These are phyloP conservation scores for Mycena galericulata DNA, from an alignment of 768 basidiomycete genomes.

Conservation along the genomic window DNA sequence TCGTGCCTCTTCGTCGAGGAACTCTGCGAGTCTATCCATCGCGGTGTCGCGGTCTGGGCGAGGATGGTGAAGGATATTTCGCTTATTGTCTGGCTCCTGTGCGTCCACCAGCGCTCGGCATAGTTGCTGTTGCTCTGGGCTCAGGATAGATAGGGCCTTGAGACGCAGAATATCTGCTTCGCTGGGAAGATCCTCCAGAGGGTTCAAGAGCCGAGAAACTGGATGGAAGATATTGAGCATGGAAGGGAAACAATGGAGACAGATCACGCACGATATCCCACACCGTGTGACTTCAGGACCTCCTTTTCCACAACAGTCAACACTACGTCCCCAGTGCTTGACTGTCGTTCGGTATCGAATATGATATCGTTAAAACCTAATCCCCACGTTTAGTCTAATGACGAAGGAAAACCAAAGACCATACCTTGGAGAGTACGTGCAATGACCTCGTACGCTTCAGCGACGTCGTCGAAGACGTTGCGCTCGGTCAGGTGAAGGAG, in stretches of 20 bases:
- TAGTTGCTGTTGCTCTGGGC: slow-evolving; percentile 7
- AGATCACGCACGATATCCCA: slow-evolving; percentile 6
- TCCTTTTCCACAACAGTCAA: neutral
- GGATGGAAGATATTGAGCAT: slow-evolving; percentile 13
- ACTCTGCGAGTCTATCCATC: slow-evolving; percentile 1
- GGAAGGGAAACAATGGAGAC: slow-evolving; percentile 18
- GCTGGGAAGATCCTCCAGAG: neutral
- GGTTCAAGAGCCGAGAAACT: neutral
- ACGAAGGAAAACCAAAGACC: neutral
- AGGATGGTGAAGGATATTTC: neutral
- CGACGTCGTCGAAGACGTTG: neutral
- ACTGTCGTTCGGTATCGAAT: neutral
- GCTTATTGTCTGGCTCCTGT: neutral
- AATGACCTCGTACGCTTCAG: neutral
- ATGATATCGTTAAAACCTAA: too few species aligned
- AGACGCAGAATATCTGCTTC: neutral
- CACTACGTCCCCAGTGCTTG: neutral
- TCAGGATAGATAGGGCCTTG: neutral
- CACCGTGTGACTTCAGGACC: neutral
- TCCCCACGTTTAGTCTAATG: slow-evolving; percentile 7
- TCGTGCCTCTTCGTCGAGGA: neutral
- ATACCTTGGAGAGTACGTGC: neutral
- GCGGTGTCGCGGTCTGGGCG: slow-evolving; percentile 16
- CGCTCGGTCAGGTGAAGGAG: neutral
- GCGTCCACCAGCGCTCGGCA: neutral